Evolutionary conservation across 805 yeast genomes (phyloP).

Genomic region (Wickerhamomyces xylosicus): DNA sequence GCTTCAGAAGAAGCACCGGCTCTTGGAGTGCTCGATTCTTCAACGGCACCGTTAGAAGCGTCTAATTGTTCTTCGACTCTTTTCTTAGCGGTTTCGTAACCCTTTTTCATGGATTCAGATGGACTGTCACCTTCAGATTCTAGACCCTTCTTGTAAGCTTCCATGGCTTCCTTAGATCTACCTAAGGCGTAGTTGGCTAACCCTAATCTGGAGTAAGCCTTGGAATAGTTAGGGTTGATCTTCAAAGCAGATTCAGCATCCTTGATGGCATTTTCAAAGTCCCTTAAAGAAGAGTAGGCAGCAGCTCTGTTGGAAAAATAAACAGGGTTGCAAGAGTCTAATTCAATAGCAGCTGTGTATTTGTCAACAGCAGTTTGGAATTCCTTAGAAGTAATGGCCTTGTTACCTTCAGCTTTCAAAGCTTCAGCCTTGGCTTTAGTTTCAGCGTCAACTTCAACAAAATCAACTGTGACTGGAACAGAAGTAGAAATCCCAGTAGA

Average conservation of each 20-base stretch:
- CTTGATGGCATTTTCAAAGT: slow-evolving; percentile 66
- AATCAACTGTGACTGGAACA: slow-evolving; percentile 31
- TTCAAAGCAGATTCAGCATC: slow-evolving; percentile 81
- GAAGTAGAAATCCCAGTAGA: slow-evolving; percentile 17
- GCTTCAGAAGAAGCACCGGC: slow-evolving; percentile 18
- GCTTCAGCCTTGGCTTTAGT: slow-evolving; percentile 68
- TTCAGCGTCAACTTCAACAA: slow-evolving; percentile 35
- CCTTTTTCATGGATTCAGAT: slow-evolving; percentile 84
- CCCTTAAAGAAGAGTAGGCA: slow-evolving; percentile 71
- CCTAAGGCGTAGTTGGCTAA: slow-evolving; percentile 91
- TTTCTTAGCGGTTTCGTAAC: slow-evolving; percentile 87
- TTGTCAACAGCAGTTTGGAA: slow-evolving; percentile 62
- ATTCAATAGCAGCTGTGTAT: slow-evolving; percentile 71
- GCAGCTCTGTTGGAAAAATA: slow-evolving; percentile 95
- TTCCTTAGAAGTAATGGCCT: slow-evolving; percentile 71
- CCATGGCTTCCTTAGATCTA: slow-evolving; percentile 81
- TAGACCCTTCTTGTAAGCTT: slow-evolving; percentile 83
- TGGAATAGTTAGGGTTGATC: slow-evolving; percentile 71
- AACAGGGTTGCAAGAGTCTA: slow-evolving; percentile 66
- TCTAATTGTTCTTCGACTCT: slow-evolving; percentile 71
- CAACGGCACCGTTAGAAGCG: slow-evolving; percentile 17
- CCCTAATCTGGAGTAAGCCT: slow-evolving; percentile 93
- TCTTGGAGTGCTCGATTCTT: slow-evolving; percentile 17
- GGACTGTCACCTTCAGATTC: slow-evolving; percentile 80
- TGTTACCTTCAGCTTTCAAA: slow-evolving; percentile 80